Percentiles rank a stretch among this genome's conserved stretches.
phyloP scores from a whole-genome alignment of 2,329 filamentous ascomycete genomes.

The Cordyceps tenuipes region DNA sequence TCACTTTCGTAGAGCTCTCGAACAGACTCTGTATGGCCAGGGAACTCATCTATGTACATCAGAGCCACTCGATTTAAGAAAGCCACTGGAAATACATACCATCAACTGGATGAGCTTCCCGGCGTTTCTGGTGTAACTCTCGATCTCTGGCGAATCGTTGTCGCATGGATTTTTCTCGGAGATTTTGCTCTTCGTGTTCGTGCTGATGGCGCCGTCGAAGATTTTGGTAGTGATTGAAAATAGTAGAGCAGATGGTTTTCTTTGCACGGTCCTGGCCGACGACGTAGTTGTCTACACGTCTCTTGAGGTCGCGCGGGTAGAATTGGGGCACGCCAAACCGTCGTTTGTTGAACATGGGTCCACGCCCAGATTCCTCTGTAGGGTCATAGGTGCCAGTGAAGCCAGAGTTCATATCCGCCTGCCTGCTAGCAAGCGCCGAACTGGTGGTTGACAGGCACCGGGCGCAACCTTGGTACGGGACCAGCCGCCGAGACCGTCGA shows the following conservation, averaged over 20 bases:
- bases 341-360: slow-evolving; percentile 51
- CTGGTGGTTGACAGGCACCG: slow-evolving; percentile 20
- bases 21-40: slow-evolving; percentile 41
- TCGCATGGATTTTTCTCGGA: slow-evolving; percentile 57
- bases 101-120: slow-evolving; percentile 68
- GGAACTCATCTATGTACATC: slow-evolving; percentile 41
- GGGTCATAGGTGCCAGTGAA: slow-evolving; percentile 55
- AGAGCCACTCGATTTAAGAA: neutral
- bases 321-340: slow-evolving; percentile 54
- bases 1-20: slow-evolving; percentile 32
- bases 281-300: slow-evolving; percentile 89
- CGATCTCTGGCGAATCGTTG: slow-evolving; percentile 65
- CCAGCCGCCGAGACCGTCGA: neutral
- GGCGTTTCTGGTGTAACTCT: slow-evolving; percentile 42
- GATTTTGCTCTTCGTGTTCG: slow-evolving; percentile 55
- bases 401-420: slow-evolving; percentile 46
- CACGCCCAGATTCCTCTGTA: slow-evolving; percentile 41
- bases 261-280: slow-evolving; percentile 93
- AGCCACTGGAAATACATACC: slow-evolving; percentile 40
- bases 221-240: slow-evolving; percentile 95
- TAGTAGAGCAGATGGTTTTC: slow-evolving; percentile 83
- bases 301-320: slow-evolving; percentile 66
- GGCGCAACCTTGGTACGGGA: slow-evolving; percentile 12
- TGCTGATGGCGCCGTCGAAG: slow-evolving; percentile 71
- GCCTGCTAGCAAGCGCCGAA: slow-evolving; percentile 25